Conservation (phyloP, 2,329 filamentous ascomycete species). For the Curvularia hawaiiensis region DNA sequence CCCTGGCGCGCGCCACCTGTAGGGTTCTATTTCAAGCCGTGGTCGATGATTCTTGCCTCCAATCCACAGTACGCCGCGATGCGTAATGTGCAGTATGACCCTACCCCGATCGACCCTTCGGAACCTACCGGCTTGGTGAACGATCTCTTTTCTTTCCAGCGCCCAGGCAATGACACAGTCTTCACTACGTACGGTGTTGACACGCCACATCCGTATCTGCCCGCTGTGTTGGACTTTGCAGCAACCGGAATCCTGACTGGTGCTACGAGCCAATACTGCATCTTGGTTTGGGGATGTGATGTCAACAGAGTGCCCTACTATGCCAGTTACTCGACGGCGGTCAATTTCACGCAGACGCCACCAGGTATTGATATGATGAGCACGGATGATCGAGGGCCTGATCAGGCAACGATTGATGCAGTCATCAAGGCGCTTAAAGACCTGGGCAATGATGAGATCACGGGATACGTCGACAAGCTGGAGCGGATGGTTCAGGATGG, state of each 20-base stretch:
- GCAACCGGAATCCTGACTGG: slow-evolving; percentile 21
- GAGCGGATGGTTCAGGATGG: slow-evolving; percentile 19
- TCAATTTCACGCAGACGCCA: slow-evolving; percentile 15
- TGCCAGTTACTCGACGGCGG: slow-evolving; percentile 18
- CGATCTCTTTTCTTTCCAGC: slow-evolving; percentile 27
- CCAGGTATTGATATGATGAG: slow-evolving; percentile 26
- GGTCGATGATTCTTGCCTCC: slow-evolving; percentile 24
- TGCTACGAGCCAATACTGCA: slow-evolving; percentile 17
- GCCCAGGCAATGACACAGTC: slow-evolving; percentile 19
- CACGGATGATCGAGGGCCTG: slow-evolving; percentile 8
- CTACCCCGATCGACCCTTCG: slow-evolving; percentile 14
- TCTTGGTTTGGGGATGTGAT: slow-evolving; percentile 29
- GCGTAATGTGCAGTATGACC: slow-evolving; percentile 27
- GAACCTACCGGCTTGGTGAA: slow-evolving; percentile 17
- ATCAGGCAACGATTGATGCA: slow-evolving; percentile 13
- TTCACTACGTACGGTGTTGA: slow-evolving; percentile 24
- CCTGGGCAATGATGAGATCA: slow-evolving; percentile 15
- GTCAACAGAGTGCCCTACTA: slow-evolving; percentile 15
- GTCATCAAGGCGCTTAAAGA: slow-evolving; percentile 8
- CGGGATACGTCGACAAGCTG: slow-evolving; percentile 5
- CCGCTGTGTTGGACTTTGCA: slow-evolving; percentile 12
- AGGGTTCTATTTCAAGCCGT: slow-evolving; percentile 25
- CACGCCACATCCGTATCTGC: slow-evolving; percentile 7
- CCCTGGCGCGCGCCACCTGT: slow-evolving; percentile 15
- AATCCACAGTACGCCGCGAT: slow-evolving; percentile 17